A percentile compares a stretch with the other conserved stretches of the same genome.
Evolutionary conservation across 441 rosid species (phyloP).

Genomic region (Euphorbia schlechtendalii): DNA sequence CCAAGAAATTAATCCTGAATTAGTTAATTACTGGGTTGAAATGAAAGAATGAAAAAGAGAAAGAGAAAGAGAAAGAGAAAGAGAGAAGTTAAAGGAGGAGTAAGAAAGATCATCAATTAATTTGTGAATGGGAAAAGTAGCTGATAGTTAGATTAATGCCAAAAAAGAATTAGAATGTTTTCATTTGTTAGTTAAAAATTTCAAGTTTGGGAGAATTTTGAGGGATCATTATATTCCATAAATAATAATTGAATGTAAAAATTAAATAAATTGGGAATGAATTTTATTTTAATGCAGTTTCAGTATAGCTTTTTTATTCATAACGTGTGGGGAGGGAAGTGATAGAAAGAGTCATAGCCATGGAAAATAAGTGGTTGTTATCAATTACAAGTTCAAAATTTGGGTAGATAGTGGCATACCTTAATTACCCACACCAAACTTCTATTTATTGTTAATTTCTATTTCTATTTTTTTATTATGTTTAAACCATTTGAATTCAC

Average conservation of each 20-base stretch:
- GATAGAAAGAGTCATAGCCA: conserved; percentile 27
- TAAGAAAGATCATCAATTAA: too few relatives aligned
- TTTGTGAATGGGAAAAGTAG: background rate
- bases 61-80: background rate
- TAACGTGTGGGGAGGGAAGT: conserved; percentile 2
- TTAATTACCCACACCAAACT: background rate
- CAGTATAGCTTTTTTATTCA: background rate
- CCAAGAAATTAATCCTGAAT: background rate
- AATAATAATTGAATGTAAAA: background rate
- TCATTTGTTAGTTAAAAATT: background rate
- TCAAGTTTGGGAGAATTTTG: conserved; percentile 25
- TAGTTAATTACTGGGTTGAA: background rate
- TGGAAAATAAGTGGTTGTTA: conserved; percentile 23
- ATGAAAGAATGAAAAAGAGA: background rate
- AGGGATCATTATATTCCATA: conserved; percentile 17
- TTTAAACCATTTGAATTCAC: background rate
- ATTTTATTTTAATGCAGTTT: background rate
- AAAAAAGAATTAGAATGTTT: background rate
- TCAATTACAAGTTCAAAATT: conserved; percentile 13
- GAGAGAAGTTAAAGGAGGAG: background rate
- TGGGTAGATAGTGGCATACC: conserved; percentile 8
- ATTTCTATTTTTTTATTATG: background rate
- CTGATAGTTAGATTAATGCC: background rate
- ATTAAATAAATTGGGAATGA: background rate
- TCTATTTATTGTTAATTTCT: background rate